These are phyloP conservation scores for Kodamaea jinghongensis DNA, from an alignment of 805 yeast species.

Conservation along the genomic window DNA sequence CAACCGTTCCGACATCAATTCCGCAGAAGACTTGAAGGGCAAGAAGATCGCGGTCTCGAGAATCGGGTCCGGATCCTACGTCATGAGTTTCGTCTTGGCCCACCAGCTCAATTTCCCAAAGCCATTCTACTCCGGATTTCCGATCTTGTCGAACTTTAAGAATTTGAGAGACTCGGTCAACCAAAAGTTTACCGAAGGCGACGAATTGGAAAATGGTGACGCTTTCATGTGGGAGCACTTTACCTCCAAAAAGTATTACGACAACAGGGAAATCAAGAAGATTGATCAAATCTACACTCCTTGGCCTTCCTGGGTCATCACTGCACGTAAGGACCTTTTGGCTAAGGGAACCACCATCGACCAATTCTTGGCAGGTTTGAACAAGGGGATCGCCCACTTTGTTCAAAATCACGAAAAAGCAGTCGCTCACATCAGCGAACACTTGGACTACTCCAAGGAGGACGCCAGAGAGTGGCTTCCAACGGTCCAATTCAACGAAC, in stretches of 20 bases:
- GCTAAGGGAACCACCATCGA: slow-evolving; percentile 20
- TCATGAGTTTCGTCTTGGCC: slow-evolving; percentile 85
- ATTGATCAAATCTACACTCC: slow-evolving; percentile 92
- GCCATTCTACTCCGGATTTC: slow-evolving; percentile 53
- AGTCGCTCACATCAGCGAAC: slow-evolving; percentile 56
- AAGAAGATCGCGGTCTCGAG: slow-evolving; percentile 74
- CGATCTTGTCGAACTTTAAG: slow-evolving; percentile 62
- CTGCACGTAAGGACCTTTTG: slow-evolving; percentile 43
- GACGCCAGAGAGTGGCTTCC: slow-evolving; percentile 83
- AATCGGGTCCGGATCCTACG: slow-evolving; percentile 88
- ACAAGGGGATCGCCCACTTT: slow-evolving; percentile 69
- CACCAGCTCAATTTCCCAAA: slow-evolving; percentile 51
- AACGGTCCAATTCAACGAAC: slow-evolving; percentile 63
- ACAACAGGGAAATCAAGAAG: slow-evolving; percentile 70
- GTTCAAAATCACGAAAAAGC: slow-evolving; percentile 60
- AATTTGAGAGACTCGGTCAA: slow-evolving; percentile 82
- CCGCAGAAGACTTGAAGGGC: slow-evolving; percentile 54
- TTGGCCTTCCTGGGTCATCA: slow-evolving; percentile 94
- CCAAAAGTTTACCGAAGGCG: slow-evolving; percentile 23
- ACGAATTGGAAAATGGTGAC: slow-evolving; percentile 45
- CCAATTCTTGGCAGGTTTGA: slow-evolving; percentile 52
- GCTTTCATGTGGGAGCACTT: slow-evolving; percentile 97
- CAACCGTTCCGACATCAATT: slow-evolving; percentile 52
- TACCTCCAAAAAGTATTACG: slow-evolving; percentile 84
- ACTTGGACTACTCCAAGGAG: slow-evolving; percentile 70